Base-by-base conservation (phyloP, 1,284 basidiomycete genomes). In the Apiotrichum akiyoshidainum region DNA sequence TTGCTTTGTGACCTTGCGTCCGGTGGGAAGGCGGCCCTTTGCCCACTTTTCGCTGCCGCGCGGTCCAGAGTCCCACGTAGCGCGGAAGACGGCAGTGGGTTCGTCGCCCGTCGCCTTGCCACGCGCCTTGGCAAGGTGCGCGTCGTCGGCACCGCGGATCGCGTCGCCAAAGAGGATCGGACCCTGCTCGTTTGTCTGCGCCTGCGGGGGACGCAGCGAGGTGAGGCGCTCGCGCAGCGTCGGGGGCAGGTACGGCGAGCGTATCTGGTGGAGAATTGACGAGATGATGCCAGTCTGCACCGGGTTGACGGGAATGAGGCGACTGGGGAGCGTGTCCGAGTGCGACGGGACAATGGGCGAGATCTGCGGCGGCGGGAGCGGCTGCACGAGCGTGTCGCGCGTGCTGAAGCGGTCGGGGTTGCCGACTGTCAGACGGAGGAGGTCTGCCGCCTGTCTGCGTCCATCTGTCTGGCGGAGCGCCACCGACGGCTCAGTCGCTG, bases 31-130 rank as follows among this genome's bases (percentile, higher is more conserved):
- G 22, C 54, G 57, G 6, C 63, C 67, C 19, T 62, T 59, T 11
- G 59, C 46, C 64, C 61, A 76, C 34, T 68, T 68, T 1, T 72
- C 69, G 4, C 47, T 37, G 11, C 74, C 72, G 37, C 60, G 60
- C 4, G 70, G 69, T 13, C 71, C 71, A 14, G 62, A 57, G 54
- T 73, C 70, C 73, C 73, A 75, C 12, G 74, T 76, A 6, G 69
- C 65, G 17, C 65, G 59, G 21, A 72, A 61, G 16, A 53, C 64
- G 26, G 60, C 57, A 46, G 62, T 63, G 5, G 54, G 37, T 39
- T 68, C 59, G 17, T 60, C 58, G 41, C 68, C 65, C 5, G 47
- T 49, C 6, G 63, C 63, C 54, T 73, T 76, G 26, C 71, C 72
- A 4, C 66, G 61, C 3, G 71, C 69, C 59, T 69, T 69, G 19